Evolutionary conservation across 768 basidiomycete species (phyloP).

Genomic region (Terana coerulea): DNA sequence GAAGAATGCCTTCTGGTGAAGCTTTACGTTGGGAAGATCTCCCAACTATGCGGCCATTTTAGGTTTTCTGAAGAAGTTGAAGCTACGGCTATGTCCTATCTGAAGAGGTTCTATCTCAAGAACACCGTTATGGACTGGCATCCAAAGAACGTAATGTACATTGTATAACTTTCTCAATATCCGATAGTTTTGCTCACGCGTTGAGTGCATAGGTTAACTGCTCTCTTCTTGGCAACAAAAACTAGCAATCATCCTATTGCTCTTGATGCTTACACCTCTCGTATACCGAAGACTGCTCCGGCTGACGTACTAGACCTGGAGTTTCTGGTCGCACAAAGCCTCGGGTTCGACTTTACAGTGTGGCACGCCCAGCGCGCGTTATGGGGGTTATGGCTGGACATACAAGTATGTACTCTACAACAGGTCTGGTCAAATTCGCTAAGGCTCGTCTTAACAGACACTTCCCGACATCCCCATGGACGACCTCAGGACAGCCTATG

Average conservation of each 20-base stretch:
- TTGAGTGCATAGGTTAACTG: constrained; percentile 79
- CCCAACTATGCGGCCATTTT: constrained; percentile 80
- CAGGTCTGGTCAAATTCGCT: constrained; percentile 11
- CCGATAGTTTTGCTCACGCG: constrained; percentile 6
- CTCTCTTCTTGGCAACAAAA: constrained; percentile 93
- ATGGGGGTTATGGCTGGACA: constrained; percentile 85
- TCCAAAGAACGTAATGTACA: constrained; percentile 95
- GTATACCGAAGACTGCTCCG: constrained; percentile 77
- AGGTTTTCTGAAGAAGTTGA: constrained; percentile 90
- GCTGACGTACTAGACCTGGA: constrained; percentile 91
- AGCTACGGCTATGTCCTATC: constrained; percentile 85
- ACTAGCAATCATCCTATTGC: constrained; percentile 95
- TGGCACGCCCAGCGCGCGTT: constrained; percentile 89
- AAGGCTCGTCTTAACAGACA: constrained; percentile 37
- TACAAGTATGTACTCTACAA: constrained; percentile 57
- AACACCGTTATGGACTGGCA: constrained; percentile 99
- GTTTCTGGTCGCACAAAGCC: constrained; percentile 92
- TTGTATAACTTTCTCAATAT: not conserved
- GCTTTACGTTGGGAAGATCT: constrained; percentile 84
- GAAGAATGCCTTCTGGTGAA: constrained; percentile 90
- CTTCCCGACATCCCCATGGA: constrained; percentile 49
- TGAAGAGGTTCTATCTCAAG: constrained; percentile 95
- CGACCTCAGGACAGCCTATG: constrained; percentile 54
- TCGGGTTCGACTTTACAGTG: constrained; percentile 90
- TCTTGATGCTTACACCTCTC: constrained; percentile 76